Evolutionary conservation across 2,329 filamentous ascomycete species (phyloP), one percentile per base, ranked within the genome.

Genomic region (Hymenoscyphus albidus): DNA sequence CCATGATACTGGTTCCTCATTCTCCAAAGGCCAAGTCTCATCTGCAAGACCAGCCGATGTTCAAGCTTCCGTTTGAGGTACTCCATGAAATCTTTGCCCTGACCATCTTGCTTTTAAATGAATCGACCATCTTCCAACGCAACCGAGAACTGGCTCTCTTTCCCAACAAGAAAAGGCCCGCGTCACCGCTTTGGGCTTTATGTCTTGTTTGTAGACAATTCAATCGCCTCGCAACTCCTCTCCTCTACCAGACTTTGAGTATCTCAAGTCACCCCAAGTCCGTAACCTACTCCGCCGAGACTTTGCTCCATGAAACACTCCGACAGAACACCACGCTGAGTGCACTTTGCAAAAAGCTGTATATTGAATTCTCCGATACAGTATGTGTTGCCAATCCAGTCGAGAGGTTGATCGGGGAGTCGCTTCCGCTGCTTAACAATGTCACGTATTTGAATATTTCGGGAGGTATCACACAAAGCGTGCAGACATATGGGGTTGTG

Each of bases 161-260:
- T 35, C 35, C 35, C 48, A 54, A 54, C 48, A 22, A 54, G 18
- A 54, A 54, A 54, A 54, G 18, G n/a, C 5, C 48, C 18, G 18
- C 48, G 22, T 18, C 18, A 3, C 22, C 56, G n/a, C n/a, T 32
- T 58, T 40, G 56, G 56, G 32, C 56, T 6, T 58, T 58, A 4
- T 58, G 56, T 38, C 56, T 58, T 13, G 56, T 58, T 58, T 58
- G 56, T 39, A 58, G 35, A 38, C 56, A 58, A n/a, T 58, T 58
- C 32, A 58, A 38, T 58, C 27, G 7, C 18, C 32, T 58, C 14
- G 56, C 56, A 4, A 39, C 13, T 7, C 56, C 56, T 18, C 32
- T 58, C 12, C 56, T 58, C 12, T 58, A 58, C 31, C 56, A 10
- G 2, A 58, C 56, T 10, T 58, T 58, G 32, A 39, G 32, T 13